Evolutionary conservation across 768 basidiomycete genomes (phyloP).

Genomic region (Leucogyrophana mollusca): DNA sequence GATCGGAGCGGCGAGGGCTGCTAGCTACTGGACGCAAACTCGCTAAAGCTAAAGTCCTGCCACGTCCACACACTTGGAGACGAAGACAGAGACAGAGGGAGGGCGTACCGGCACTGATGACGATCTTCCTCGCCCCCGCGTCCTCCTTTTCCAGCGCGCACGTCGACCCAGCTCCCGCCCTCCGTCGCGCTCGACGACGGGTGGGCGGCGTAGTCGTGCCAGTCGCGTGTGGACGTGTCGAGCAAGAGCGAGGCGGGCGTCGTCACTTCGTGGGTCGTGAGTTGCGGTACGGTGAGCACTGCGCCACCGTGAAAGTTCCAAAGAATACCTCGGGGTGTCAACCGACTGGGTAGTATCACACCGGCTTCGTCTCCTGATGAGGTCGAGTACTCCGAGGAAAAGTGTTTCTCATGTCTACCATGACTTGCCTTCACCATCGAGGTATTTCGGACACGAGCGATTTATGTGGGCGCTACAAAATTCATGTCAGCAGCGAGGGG

Average conservation of each 20-base stretch:
- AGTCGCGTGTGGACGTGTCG: constrained; percentile 36
- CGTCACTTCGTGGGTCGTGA: constrained; percentile 40
- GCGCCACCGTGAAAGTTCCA: constrained; percentile 24
- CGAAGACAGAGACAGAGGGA: neutral
- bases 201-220: constrained; percentile 33
- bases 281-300: constrained; percentile 30
- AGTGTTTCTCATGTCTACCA: no score
- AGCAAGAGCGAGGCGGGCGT: constrained; percentile 33
- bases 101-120: constrained; percentile 38
- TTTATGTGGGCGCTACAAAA: no score
- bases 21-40: constrained; percentile 1
- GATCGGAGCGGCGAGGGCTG: neutral
- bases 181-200: constrained; percentile 14
- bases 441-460: no score
- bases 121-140: constrained; percentile 57
- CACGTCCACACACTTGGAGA: constrained; percentile 24
- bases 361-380: constrained; percentile 16
- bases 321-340: constrained; percentile 18
- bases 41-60: constrained; percentile 32
- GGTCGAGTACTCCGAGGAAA: no score
- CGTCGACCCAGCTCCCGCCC: constrained; percentile 43
- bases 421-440: no score
- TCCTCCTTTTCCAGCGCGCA: constrained; percentile 51
- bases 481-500: no score
- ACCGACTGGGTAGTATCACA: constrained; percentile 1